Evolutionary conservation across 768 basidiomycete species (phyloP), one percentile per base, ranked within the genome.

Genomic region (Paxillus involutus): DNA sequence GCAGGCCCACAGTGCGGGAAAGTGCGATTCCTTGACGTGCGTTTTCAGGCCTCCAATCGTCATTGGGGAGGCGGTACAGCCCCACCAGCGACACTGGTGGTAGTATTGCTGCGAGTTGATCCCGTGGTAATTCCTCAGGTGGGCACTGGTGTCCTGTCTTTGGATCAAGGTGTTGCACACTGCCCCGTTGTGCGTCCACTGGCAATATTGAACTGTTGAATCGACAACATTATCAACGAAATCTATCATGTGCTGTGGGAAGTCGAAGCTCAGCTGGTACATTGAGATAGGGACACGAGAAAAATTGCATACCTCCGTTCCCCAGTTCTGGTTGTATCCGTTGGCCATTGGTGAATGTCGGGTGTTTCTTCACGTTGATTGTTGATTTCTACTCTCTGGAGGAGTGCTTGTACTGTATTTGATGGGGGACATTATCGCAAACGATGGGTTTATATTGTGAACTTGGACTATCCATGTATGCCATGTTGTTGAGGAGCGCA

Each of bases 1-100:
- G 7, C 63, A 64, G 0, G 51, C 41, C 63, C 63, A 65, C 13
- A 7, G 47, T 3, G 12, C 49, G 0, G 62, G 49, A 12, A 59
- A 8, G 29, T 64, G 63, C 2, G 42, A 50, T 3, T 65, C 63
- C 0, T 9, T 43, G 2, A 47, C 1, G 14, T 64, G 63, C 0
- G 59, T 42, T 12, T 55, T 51, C 3, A 64, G 54, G 33, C 52
- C 54, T 0, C 52, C 4, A 24, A 2, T 56, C 41, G 2, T 42
- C 63, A 65, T 60, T 0, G 43, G 37, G 1, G 0, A 0, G 13
- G 2, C 35, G 11, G 1, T 0, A 46, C 63, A 65, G 13, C 0
- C 46, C 1, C 26, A 0, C 64, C 63, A 64, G 10, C 6, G 32
- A 33, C 63, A 64, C 2, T 1, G 10, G 16, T 64, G 59, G 2